Base-by-base conservation (phyloP, 345 rosid species). In the Diplotaxis tenuifolia region DNA sequence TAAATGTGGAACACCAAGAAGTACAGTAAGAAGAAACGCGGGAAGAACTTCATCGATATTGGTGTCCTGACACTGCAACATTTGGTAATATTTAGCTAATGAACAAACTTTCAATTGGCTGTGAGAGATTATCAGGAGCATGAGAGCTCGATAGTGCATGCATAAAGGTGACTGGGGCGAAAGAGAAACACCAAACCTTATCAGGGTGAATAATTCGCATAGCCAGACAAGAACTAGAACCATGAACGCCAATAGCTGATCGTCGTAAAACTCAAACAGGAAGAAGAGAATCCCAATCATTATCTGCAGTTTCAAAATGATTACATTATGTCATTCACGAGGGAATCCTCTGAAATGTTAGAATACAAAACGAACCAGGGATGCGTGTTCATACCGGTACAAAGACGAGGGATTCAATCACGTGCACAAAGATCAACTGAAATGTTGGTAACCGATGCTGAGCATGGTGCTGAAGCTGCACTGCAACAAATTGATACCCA, bases 401-500 rank as follows among this genome's bases (percentile, higher is more conserved):
- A 89, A 96, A 96, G 72, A 92, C 98, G 50, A 96, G 98, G 4
- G 98, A 96, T 78, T 96, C 98, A 59, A 96, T 87, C 25, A 89
- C 99, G 75, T 96, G 97, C 59, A 96, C 96, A 78, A 96, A 96
- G 74, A 96, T 96, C 86, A 96, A 84, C 84, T 96, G 98, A 83
- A 96, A 96, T 20, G 99, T 92, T 55, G 99, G 99, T 73, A 92
- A 86, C 72, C 83, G 87, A 80, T 90, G 97, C 65, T 91, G 96
- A 80, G 99, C 99, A 80, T 92, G 98, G 85, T 96, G 98, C 73
- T 96, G 98, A 84, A 96, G 99, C 91, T 96, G 99, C 88, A 92
- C 99, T 92, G 98, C 83, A 85, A 80, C 60, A 75, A 77, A 80
- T 62, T 70, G 65, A 79, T 68, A 86, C 28, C 70, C 68, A 72